Evolutionary conservation across 1,284 basidiomycete species (phyloP).

Genomic region (Leucoagaricus sp.): DNA sequence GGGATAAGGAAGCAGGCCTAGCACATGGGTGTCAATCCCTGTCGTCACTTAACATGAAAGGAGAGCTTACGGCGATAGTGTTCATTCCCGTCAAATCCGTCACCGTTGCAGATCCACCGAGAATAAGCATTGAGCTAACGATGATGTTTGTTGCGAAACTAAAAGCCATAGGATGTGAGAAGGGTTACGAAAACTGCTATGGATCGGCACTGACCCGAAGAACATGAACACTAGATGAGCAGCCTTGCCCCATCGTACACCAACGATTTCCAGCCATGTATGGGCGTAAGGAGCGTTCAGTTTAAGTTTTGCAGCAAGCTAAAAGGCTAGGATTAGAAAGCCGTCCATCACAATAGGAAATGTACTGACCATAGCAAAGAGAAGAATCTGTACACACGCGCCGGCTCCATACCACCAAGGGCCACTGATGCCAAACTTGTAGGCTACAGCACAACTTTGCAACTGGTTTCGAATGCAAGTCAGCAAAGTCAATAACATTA

Average conservation of each 20-base stretch:
- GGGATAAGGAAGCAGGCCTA: slow-evolving; percentile 78
- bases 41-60: background rate
- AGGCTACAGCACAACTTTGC: slow-evolving; percentile 81
- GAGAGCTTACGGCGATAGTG: slow-evolving; percentile 57
- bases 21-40: background rate
- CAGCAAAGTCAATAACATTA: background rate
- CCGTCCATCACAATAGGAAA: background rate
- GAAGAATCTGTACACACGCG: slow-evolving; percentile 70
- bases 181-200: background rate
- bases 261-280: slow-evolving; percentile 61
- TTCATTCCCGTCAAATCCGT: slow-evolving; percentile 81
- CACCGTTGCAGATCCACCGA: slow-evolving; percentile 80
- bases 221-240: slow-evolving; percentile 81
- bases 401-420: slow-evolving; percentile 77
- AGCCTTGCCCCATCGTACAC: slow-evolving; percentile 69
- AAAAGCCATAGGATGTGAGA: background rate
- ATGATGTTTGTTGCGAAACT: slow-evolving; percentile 77
- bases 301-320: slow-evolving; percentile 76
- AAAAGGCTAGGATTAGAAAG: slow-evolving; percentile 16
- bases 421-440: slow-evolving; percentile 71
- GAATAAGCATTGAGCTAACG: slow-evolving; percentile 59
- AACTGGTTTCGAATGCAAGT: slow-evolving; percentile 20
- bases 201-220: slow-evolving; percentile 47
- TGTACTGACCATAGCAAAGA: slow-evolving; percentile 59
- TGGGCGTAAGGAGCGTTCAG: slow-evolving; percentile 67